phyloP scores from a whole-genome alignment of 257 asterid species.

The Capsicum pubescens region DNA sequence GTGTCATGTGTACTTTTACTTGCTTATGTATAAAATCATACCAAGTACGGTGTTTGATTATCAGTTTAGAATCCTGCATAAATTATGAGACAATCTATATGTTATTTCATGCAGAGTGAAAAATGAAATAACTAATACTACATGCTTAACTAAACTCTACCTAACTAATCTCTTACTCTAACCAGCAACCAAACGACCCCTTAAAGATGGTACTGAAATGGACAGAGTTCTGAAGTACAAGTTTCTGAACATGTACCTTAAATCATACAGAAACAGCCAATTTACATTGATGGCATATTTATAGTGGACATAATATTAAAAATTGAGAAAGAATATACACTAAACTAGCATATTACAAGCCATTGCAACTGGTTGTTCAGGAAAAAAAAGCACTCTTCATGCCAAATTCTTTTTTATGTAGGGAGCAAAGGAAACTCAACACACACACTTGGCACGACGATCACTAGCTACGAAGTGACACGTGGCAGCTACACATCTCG shows the following conservation, averaged over 20 bases:
- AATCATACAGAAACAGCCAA: constrained; percentile 20
- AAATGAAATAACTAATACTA: too few species aligned
- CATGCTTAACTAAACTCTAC: too few species aligned
- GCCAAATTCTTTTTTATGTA: constrained; percentile 21
- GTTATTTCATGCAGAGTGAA: too few species aligned
- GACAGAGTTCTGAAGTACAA: too few species aligned
- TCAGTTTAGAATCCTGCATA: too few species aligned
- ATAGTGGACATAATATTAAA: constrained; percentile 14
- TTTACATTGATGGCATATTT: constrained; percentile 25
- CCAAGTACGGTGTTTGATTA: too few species aligned
- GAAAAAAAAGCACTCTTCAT: background rate
- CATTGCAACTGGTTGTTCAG: constrained; percentile 13
- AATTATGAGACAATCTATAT: too few species aligned
- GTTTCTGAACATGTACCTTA: background rate
- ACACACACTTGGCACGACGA: background rate
- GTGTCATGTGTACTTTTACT: too few species aligned
- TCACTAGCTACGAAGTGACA: background rate
- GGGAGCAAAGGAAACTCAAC: background rate
- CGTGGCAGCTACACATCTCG: background rate
- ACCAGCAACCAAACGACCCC: too few species aligned
- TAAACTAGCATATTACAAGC: constrained; percentile 23
- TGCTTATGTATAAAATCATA: too few species aligned
- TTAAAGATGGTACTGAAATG: too few species aligned
- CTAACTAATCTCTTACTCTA: too few species aligned
- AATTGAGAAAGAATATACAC: constrained; percentile 18